A percentile compares a stretch with the other conserved stretches of the same genome.
Conservation (phyloP, 2,329 filamentous ascomycete genomes). For the Ampelomyces quisqualis region DNA sequence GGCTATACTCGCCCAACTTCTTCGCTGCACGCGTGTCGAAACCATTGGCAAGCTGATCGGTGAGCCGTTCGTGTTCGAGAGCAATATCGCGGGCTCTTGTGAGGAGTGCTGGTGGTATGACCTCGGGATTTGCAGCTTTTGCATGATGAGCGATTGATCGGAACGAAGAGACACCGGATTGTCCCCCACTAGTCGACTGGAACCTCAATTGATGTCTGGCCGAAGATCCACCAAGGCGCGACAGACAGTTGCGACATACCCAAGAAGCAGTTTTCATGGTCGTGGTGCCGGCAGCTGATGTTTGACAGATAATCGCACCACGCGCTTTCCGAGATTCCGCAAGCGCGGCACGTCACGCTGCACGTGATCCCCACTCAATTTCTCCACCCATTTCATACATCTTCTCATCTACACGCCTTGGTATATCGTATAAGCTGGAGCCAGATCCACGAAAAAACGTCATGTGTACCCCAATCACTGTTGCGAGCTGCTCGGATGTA, state of each 20-base stretch:
- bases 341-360: constrained; percentile 19
- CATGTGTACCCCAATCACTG: constrained; percentile 10
- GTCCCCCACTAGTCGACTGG: constrained; percentile 31
- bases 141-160: neutral
- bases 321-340: constrained; percentile 23
- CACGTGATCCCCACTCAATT: constrained; percentile 28
- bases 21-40: constrained; percentile 61
- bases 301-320: constrained; percentile 10
- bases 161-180: neutral
- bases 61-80: constrained; percentile 57
- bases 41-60: constrained; percentile 52
- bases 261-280: constrained; percentile 47
- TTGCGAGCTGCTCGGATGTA: constrained; percentile 17
- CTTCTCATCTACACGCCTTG: neutral
- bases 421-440: too few relatives aligned
- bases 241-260: constrained; percentile 53
- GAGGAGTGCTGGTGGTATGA: constrained; percentile 57
- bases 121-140: constrained; percentile 26
- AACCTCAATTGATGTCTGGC: constrained; percentile 29
- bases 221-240: constrained; percentile 40
- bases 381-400: neutral
- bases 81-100: constrained; percentile 57
- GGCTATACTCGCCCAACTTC: constrained; percentile 57
- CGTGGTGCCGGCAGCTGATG: constrained; percentile 7
- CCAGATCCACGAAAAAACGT: too few relatives aligned